Conservation (phyloP, 352 stramenopile genomes). For the Globisporangium heterothallicum region DNA sequence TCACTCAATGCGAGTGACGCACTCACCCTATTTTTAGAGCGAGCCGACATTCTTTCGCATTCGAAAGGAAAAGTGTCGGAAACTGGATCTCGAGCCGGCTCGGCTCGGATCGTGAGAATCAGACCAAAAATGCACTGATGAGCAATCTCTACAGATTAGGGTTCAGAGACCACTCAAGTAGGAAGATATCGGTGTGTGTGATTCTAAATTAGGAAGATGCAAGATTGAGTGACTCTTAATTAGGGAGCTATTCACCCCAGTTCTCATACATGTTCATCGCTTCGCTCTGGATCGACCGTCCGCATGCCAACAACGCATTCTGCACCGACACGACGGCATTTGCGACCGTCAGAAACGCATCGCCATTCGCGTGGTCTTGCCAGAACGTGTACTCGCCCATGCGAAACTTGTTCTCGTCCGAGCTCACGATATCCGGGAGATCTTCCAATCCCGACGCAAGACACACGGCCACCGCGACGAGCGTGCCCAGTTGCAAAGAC, state of each 20-base stretch:
- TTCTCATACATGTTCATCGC: slow-evolving; percentile 72
- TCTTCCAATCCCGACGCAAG: slow-evolving; percentile 52
- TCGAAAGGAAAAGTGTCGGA: too few relatives aligned
- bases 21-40: not conserved
- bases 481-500: slow-evolving; percentile 48
- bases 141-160: too few relatives aligned
- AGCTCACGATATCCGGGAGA: slow-evolving; percentile 47
- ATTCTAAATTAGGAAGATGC: too few relatives aligned
- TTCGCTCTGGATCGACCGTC: slow-evolving; percentile 27
- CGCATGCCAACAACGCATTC: slow-evolving; percentile 18
- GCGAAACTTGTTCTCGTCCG: slow-evolving; percentile 20
- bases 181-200: too few relatives aligned
- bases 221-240: too few relatives aligned
- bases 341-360: slow-evolving; percentile 42
- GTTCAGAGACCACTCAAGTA: too few relatives aligned
- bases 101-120: too few relatives aligned
- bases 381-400: slow-evolving; percentile 40
- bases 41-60: not conserved
- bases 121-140: too few relatives aligned
- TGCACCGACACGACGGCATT: slow-evolving; percentile 36
- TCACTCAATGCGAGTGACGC: too few relatives aligned
- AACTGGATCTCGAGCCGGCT: too few relatives aligned
- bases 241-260: slow-evolving; percentile 56
- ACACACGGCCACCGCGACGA: slow-evolving; percentile 45
- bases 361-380: slow-evolving; percentile 40